These are phyloP conservation scores for Penicillium sp. DNA, from an alignment of 2,329 filamentous ascomycete species.

Conservation along the genomic window DNA sequence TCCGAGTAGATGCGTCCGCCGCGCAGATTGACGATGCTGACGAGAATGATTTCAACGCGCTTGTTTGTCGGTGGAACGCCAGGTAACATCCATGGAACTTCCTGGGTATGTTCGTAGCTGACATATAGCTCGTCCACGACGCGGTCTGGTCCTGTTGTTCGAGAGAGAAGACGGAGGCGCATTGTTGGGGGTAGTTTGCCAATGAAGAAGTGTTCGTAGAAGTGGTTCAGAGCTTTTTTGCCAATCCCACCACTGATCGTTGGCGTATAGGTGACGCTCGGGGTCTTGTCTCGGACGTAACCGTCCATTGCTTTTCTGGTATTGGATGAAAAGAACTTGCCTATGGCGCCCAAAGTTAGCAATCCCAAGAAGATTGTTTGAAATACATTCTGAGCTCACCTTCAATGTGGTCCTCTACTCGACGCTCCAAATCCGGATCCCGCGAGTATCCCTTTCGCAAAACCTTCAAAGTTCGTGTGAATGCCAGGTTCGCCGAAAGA, in stretches of 20 bases:
- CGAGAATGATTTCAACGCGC: conserved; percentile 58
- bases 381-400: conserved; percentile 20
- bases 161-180: conserved; percentile 56
- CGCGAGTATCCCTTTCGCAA: conserved; percentile 62
- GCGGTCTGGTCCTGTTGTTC: conserved; percentile 59
- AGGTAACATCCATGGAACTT: conserved; percentile 62
- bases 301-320: conserved; percentile 32
- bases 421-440: conserved; percentile 38
- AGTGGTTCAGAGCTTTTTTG: conserved; percentile 44
- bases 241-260: conserved; percentile 47
- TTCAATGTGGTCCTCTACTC: conserved; percentile 39
- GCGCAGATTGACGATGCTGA: conserved; percentile 58
- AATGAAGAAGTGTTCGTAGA: conserved; percentile 61
- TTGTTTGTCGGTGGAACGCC: conserved; percentile 58
- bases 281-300: conserved; percentile 31
- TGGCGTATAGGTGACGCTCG: conserved; percentile 32
- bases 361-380: background rate
- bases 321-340: conserved; percentile 37
- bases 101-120: conserved; percentile 58
- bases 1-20: conserved; percentile 58
- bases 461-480: conserved; percentile 63
- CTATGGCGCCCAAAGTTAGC: conserved; percentile 10
- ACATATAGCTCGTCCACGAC: conserved; percentile 63
- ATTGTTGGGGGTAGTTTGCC: conserved; percentile 53
- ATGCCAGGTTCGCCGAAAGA: conserved; percentile 66